Evolutionary conservation across 768 basidiomycete genomes (phyloP), one percentile per base, ranked within the genome.

Genomic region (Boletellus ananiceps): DNA sequence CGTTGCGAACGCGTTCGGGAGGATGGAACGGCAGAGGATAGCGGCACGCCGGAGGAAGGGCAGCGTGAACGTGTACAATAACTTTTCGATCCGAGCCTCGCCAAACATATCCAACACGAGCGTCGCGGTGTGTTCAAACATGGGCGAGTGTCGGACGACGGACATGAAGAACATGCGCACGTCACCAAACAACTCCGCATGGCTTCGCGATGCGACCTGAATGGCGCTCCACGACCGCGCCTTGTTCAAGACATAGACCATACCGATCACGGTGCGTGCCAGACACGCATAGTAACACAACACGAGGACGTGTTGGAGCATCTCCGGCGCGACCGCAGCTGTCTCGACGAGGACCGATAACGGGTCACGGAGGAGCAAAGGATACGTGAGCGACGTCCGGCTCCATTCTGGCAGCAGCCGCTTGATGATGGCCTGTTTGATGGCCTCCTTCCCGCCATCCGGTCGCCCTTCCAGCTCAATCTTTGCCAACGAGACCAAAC

Each of bases 391-490:
- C 1, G 90, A 86, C 21, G 88, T 84, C 34, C 87, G 78, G 57
- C 87, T 93, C 91, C 92, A 94, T 67, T 95, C 93, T 1, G 93
- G 92, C 31, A 95, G 64, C 21, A 96, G 70, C 15, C 93, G 80
- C 58, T 94, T 94, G 69, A 95, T 84, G 58, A 96, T 86, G 0
- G 87, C 87, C 53, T 89, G 90, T 35, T 84, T 79, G 45, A 92
- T 78, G 4, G 83, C 83, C 49, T 88, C 86, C 35, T 81, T 76
- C 4, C 88, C 88, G 56, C 87, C 86, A 57, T 91, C 88, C 0
- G 78, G 74, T 37, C 86, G 70, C 31, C 74, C 78, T 59, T 80
- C 83, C 69, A 92, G 86, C 51, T 87, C 82, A 40, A 88, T 62
- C 23, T 72, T 77, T 0, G 81, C 81, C 19, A 93, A 70, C 51